Percentiles rank a stretch among this genome's conserved stretches.
phyloP scores from a whole-genome alignment of 1,284 basidiomycete species.

The Apiotrichum montevideense region DNA sequence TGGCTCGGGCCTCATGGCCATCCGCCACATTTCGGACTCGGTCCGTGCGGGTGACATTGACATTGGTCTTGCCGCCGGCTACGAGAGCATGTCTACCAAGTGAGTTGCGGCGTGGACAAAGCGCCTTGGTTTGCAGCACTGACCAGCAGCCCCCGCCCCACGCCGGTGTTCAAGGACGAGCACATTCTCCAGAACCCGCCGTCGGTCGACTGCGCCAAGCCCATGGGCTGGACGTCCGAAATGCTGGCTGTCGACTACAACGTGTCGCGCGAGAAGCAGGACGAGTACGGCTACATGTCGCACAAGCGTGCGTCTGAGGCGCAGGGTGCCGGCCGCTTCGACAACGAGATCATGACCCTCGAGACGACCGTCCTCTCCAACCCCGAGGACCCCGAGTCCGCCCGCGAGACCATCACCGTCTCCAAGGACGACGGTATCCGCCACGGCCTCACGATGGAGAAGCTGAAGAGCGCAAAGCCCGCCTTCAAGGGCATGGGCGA shows the following conservation, averaged over 20 bases:
- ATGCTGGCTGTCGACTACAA: constrained; percentile 72
- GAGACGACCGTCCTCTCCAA: constrained; percentile 48
- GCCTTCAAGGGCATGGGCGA: constrained; percentile 87
- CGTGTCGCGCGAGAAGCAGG: constrained; percentile 68
- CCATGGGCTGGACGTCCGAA: constrained; percentile 91
- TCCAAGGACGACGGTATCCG: constrained; percentile 77
- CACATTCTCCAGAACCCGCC: constrained; percentile 58
- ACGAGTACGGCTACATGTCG: constrained; percentile 72
- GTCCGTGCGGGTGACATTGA: constrained; percentile 62
- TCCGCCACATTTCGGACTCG: constrained; percentile 60
- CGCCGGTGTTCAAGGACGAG: constrained; percentile 65
- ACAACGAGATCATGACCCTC: constrained; percentile 74
- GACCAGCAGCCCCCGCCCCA: constrained; percentile 61
- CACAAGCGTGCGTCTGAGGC: constrained; percentile 67
- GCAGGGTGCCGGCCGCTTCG: constrained; percentile 60
- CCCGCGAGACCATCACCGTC: constrained; percentile 53
- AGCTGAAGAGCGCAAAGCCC: constrained; percentile 60
- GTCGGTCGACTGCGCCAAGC: constrained; percentile 70
- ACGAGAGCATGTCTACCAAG: constrained; percentile 68
- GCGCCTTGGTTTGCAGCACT: neutral
- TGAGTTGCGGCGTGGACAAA: neutral
- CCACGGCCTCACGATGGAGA: constrained; percentile 65
- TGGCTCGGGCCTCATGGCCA: constrained; percentile 70
- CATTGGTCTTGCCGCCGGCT: constrained; percentile 72
- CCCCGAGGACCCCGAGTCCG: constrained; percentile 25